These are phyloP conservation scores for Vitis riparia DNA, from an alignment of 164 flowering plant species.

Conservation along the genomic window DNA sequence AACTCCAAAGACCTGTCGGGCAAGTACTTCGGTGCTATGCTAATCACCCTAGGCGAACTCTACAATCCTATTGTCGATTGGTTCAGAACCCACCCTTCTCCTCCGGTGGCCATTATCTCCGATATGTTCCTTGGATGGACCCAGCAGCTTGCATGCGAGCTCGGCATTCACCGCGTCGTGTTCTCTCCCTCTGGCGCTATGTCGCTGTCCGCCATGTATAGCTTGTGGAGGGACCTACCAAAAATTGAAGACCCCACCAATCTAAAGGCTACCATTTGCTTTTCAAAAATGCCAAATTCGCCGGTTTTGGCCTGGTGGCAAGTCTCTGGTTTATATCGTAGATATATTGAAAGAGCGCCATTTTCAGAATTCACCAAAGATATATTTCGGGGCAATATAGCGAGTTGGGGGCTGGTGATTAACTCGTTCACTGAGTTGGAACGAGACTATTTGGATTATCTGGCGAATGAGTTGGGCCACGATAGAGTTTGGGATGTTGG, in stretches of 20 bases:
- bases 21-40: constrained; percentile 7
- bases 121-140: constrained; percentile 47
- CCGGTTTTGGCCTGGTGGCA: constrained; percentile 46
- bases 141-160: constrained; percentile 24
- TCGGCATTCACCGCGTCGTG: constrained; percentile 27
- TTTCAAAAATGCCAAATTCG: constrained; percentile 29
- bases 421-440: constrained; percentile 51
- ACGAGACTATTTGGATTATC: constrained; percentile 29
- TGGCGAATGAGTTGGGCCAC: constrained; percentile 29
- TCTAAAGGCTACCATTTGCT: constrained; percentile 8
- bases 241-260: not conserved
- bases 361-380: constrained; percentile 25
- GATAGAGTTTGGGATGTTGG: constrained; percentile 55
- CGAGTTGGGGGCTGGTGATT: constrained; percentile 40
- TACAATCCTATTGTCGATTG: constrained; percentile 21
- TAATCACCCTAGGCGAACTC: constrained; percentile 8
- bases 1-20: constrained; percentile 8
- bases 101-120: constrained; percentile 23
- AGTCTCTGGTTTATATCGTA: constrained; percentile 24
- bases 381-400: constrained; percentile 9
- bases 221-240: constrained; percentile 26
- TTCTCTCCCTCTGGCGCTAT: constrained; percentile 35
- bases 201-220: constrained; percentile 13
- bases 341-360: constrained; percentile 23
- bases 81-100: constrained; percentile 21